Evolutionary conservation across 2,329 filamentous ascomycete genomes (phyloP), one percentile per base, ranked within the genome.

Genomic region (Stylonectria norvegica): DNA sequence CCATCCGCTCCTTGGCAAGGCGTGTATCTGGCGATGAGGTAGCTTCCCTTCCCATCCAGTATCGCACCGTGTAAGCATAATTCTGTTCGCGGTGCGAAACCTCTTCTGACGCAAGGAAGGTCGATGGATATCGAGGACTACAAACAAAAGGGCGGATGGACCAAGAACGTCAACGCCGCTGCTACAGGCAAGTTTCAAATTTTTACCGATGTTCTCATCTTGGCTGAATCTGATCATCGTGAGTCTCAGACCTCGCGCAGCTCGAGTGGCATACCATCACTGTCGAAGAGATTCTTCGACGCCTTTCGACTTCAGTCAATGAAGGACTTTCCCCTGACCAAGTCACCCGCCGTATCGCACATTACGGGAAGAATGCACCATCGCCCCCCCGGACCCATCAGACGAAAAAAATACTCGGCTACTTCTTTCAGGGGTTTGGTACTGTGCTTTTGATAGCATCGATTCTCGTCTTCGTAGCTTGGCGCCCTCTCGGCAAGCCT

Each of bases 371-470:
- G 30, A 51, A 51, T 19, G 43, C 46, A 1, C 46, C 47, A 3
- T 51, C 48, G 16, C 48, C 47, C 4, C 40, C 47, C 3, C 47
- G 43, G 25, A 51, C 46, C 3, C 46, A 49, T 19, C 40, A 45
- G 27, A 43, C 41, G 2, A 49, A 45, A 20, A 78, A 78, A 45
- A 72, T 81, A 5, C 64, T 83, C 22, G 77, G 77, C 14, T 90
- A 90, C 63, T 81, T 89, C 53, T 89, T 89, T 66, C 83, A 82
- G 49, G 86, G 86, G 2, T 91, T 90, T 50, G 85, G 86, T 3
- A 72, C 78, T 2, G 78, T 91, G 36, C 71, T 90, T 4, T 72
- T 89, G 5, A 57, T 81, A 3, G 85, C 83, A 14, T 71, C 76
- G 15, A 75, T 89, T 23, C 72, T 90, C 3, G 85, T 90, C 35